Conservation (phyloP, 2,329 filamentous ascomycete genomes). For the Claviceps humidiphila region DNA sequence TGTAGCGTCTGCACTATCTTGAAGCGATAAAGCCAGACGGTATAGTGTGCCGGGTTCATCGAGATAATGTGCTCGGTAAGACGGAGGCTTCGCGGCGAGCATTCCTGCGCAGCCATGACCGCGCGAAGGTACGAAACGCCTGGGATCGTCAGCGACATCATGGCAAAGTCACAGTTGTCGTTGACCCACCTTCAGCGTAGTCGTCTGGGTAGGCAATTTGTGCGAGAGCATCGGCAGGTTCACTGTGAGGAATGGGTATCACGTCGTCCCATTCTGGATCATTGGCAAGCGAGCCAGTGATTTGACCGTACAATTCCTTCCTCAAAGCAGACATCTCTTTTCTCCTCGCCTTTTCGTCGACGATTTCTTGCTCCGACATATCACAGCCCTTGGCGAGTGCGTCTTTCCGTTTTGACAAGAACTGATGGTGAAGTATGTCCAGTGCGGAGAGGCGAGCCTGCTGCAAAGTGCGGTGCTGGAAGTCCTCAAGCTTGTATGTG, state of each 20-base stretch:
- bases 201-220: slow-evolving; percentile 82
- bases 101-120: slow-evolving; percentile 80
- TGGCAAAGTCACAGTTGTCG: neutral
- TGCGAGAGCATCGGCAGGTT: slow-evolving; percentile 76
- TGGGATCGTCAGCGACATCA: slow-evolving; percentile 15
- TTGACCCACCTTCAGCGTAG: slow-evolving; percentile 59
- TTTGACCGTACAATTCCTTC: slow-evolving; percentile 39
- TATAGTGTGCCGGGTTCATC: slow-evolving; percentile 96
- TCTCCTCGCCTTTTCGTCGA: slow-evolving; percentile 33
- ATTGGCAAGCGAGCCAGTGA: slow-evolving; percentile 32
- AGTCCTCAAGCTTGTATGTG: slow-evolving; percentile 33
- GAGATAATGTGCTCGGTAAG: slow-evolving; percentile 83
- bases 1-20: slow-evolving; percentile 57
- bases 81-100: slow-evolving; percentile 61
- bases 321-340: slow-evolving; percentile 37
- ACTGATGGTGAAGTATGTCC: slow-evolving; percentile 30
- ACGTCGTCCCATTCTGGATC: slow-evolving; percentile 78
- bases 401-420: slow-evolving; percentile 25
- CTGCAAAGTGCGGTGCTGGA: slow-evolving; percentile 28
- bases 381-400: slow-evolving; percentile 13
- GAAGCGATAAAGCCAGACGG: slow-evolving; percentile 93
- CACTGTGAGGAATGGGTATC: slow-evolving; percentile 67
- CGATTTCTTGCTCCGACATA: slow-evolving; percentile 26
- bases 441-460: slow-evolving; percentile 30
- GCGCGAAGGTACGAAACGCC: slow-evolving; percentile 88